These are phyloP conservation scores for Lathyrus tuberosus DNA, from an alignment of 306 rosid species.

Conservation along the genomic window DNA sequence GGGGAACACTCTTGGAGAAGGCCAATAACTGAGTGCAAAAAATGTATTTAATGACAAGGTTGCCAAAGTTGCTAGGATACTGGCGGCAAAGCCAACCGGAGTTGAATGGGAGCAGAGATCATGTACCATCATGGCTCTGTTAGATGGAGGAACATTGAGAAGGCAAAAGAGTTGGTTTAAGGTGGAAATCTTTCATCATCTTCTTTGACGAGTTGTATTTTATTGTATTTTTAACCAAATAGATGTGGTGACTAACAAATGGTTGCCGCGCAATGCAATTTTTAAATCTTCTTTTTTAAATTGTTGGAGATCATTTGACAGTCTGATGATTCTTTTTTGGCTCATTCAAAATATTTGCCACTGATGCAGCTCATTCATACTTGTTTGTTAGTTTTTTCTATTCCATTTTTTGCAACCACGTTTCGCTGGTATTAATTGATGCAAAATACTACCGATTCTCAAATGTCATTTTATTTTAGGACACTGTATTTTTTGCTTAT, in stretches of 20 bases:
- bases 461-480: not conserved
- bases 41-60: constrained; percentile 51
- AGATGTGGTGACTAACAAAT: constrained; percentile 2
- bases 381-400: not conserved
- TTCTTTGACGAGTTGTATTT: constrained; percentile 22
- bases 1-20: constrained; percentile 28
- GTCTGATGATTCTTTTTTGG: not conserved
- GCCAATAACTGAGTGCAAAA: constrained; percentile 26
- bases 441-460: not conserved
- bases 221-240: constrained; percentile 29
- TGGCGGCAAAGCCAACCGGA: constrained; percentile 67
- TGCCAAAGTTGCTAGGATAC: constrained; percentile 80
- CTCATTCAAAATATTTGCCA: constrained; percentile 12
- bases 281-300: not conserved
- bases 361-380: not conserved
- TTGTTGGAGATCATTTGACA: not conserved
- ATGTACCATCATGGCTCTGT: constrained; percentile 84
- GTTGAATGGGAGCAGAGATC: constrained; percentile 61
- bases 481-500: not conserved
- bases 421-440: not conserved
- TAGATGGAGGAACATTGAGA: constrained; percentile 91
- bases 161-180: constrained; percentile 93
- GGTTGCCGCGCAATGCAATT: constrained; percentile 13
- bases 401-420: constrained; percentile 7
- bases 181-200: constrained; percentile 46